phyloP scores from a whole-genome alignment of 108 stramenopile species.

The Skeletonema grethae region DNA sequence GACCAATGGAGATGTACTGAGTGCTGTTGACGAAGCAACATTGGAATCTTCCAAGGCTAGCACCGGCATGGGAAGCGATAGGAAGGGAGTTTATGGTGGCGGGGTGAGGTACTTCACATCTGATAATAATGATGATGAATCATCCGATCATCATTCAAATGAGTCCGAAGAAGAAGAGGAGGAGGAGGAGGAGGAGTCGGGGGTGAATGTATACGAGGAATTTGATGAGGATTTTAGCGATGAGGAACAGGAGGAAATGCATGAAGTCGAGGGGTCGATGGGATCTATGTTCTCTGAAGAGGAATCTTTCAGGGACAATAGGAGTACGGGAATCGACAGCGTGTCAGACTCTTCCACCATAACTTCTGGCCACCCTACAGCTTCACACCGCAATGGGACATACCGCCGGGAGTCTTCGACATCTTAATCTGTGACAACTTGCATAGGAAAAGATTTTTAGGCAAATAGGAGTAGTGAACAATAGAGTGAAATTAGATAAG shows the following conservation, averaged over 20 bases:
- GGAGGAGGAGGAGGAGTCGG: background rate
- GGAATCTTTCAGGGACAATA: background rate
- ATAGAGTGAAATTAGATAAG: too few species aligned
- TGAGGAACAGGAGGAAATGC: background rate
- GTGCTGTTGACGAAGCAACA: slow-evolving; percentile 4
- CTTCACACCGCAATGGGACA: background rate
- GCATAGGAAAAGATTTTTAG: too few species aligned
- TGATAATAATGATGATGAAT: slow-evolving; percentile 4
- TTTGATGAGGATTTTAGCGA: slow-evolving; percentile 13
- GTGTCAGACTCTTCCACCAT: background rate
- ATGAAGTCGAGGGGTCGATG: background rate
- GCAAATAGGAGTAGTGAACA: too few species aligned
- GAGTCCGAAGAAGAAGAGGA: slow-evolving; percentile 11
- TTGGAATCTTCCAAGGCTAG: background rate
- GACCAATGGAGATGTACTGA: slow-evolving; percentile 18
- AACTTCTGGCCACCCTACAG: background rate
- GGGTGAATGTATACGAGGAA: background rate
- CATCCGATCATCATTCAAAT: slow-evolving; percentile 5
- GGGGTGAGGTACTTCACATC: slow-evolving; percentile 38
- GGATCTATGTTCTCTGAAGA: background rate
- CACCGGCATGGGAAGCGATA: background rate
- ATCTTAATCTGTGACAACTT: background rate
- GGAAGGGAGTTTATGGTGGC: slow-evolving; percentile 31
- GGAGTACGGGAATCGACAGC: background rate
- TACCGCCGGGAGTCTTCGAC: background rate